These are phyloP conservation scores for Fistulina hepatica DNA, from an alignment of 1,284 basidiomycete species.

Conservation along the genomic window DNA sequence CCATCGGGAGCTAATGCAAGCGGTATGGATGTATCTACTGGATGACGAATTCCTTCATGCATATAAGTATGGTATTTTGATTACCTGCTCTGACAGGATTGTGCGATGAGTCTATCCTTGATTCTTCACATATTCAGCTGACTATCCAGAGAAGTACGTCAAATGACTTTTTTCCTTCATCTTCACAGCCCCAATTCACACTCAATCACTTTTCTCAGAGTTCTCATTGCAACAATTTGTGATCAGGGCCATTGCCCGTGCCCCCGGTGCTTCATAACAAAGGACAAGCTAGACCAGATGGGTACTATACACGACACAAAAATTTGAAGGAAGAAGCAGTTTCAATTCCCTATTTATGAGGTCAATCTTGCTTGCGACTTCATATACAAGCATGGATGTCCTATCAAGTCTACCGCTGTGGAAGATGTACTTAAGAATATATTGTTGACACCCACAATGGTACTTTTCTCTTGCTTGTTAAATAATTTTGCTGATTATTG, in stretches of 20 bases:
- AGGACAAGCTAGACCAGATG: slow-evolving; percentile 15
- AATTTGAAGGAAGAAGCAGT: slow-evolving; percentile 3
- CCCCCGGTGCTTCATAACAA: slow-evolving; percentile 19
- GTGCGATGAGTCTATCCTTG: slow-evolving; percentile 13
- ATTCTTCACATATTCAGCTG: slow-evolving; percentile 20
- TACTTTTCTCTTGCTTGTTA: slow-evolving; percentile 8
- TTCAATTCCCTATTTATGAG: background rate
- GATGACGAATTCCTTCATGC: slow-evolving; percentile 22
- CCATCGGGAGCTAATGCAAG: slow-evolving; percentile 22
- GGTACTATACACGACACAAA: slow-evolving; percentile 14
- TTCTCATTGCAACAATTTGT: slow-evolving; percentile 21
- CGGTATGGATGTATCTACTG: slow-evolving; percentile 18
- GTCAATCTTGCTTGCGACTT: slow-evolving; percentile 14
- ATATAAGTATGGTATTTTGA: slow-evolving; percentile 20
- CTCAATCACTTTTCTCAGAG: slow-evolving; percentile 16
- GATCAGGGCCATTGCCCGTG: slow-evolving; percentile 23
- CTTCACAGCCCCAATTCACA: too few species aligned
- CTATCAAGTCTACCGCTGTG: slow-evolving; percentile 15
- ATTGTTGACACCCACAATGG: slow-evolving; percentile 21
- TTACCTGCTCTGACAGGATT: slow-evolving; percentile 17
- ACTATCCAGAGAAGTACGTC: slow-evolving; percentile 26
- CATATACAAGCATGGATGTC: slow-evolving; percentile 19
- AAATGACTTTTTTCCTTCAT: too few species aligned
- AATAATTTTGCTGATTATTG: too few species aligned
- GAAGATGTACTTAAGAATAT: slow-evolving; percentile 17